phyloP scores from a whole-genome alignment of 495 filamentous ascomycete genomes.

The Hyaloscypha bicolor region DNA sequence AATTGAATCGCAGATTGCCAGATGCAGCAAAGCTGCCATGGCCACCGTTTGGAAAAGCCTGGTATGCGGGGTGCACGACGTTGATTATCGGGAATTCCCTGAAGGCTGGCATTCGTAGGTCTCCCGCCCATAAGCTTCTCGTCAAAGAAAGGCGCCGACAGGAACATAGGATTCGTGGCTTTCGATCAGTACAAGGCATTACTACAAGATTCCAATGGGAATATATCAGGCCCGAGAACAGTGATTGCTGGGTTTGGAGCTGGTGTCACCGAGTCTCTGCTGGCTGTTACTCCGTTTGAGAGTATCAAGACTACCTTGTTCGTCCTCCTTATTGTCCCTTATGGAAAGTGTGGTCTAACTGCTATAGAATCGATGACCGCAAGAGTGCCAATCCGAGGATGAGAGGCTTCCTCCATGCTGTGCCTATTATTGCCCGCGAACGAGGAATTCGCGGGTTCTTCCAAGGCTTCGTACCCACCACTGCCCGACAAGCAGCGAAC shows the following conservation, averaged over 20 bases:
- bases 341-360: neutral
- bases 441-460: slow-evolving; percentile 90
- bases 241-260: slow-evolving; percentile 95
- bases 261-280: slow-evolving; percentile 87
- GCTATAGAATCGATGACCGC: slow-evolving; percentile 83
- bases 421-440: slow-evolving; percentile 82
- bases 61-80: slow-evolving; percentile 98
- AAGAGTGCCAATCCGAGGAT: slow-evolving; percentile 85
- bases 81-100: slow-evolving; percentile 94
- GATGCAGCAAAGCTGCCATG: slow-evolving; percentile 88
- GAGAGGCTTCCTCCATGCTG: slow-evolving; percentile 90
- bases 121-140: neutral
- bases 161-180: slow-evolving; percentile 77
- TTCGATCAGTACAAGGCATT: slow-evolving; percentile 90
- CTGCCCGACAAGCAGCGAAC: slow-evolving; percentile 92
- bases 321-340: slow-evolving; percentile 23
- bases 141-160: neutral
- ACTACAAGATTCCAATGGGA: slow-evolving; percentile 82
- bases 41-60: slow-evolving; percentile 90
- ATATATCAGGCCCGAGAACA: slow-evolving; percentile 85
- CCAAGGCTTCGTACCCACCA: slow-evolving; percentile 94
- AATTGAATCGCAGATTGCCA: slow-evolving; percentile 84
- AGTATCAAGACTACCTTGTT: slow-evolving; percentile 95
- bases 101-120: slow-evolving; percentile 91
- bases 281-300: slow-evolving; percentile 96